Evolutionary conservation across 345 rosid genomes (phyloP).

Genomic region (Diplotaxis tenuifolia): DNA sequence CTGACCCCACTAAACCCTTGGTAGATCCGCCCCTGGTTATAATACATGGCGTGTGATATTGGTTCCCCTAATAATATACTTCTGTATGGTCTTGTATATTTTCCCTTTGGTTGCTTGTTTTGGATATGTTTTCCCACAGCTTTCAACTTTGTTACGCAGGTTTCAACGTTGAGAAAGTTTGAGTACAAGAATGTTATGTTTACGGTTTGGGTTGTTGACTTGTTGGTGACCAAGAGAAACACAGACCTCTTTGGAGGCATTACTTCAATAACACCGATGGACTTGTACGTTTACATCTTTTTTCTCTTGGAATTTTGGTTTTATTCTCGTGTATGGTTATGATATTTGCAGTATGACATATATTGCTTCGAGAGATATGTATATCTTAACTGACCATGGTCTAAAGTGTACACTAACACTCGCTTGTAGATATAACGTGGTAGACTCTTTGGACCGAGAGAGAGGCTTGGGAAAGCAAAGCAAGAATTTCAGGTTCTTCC

Average conservation of each 20-base stretch:
- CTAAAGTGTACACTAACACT: constrained; percentile 5
- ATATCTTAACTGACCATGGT: neutral
- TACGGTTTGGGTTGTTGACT: constrained; percentile 99
- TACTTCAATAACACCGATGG: constrained; percentile 98
- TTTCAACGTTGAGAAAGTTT: constrained; percentile 97
- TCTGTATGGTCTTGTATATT: too few species aligned
- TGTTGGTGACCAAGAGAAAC: constrained; percentile 97
- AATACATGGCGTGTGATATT: too few species aligned
- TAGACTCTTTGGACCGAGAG: constrained; percentile 97
- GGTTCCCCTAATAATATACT: too few species aligned
- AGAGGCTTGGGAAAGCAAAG: constrained; percentile 90
- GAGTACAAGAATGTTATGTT: constrained; percentile 97
- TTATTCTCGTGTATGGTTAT: constrained; percentile 7
- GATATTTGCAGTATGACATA: neutral
- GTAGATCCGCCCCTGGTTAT: too few species aligned
- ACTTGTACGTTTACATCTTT: constrained; percentile 52
- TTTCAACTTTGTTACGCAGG: constrained; percentile 45
- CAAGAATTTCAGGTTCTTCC: constrained; percentile 84
- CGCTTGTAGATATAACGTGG: constrained; percentile 88
- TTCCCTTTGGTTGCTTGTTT: too few species aligned
- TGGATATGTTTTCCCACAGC: neutral
- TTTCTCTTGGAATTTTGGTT: neutral
- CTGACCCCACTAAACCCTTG: too few species aligned
- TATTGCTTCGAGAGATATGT: constrained; percentile 1
- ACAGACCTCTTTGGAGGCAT: constrained; percentile 98